Evolutionary conservation across 441 rosid genomes (phyloP).

Genomic region (Omphalea diandra): DNA sequence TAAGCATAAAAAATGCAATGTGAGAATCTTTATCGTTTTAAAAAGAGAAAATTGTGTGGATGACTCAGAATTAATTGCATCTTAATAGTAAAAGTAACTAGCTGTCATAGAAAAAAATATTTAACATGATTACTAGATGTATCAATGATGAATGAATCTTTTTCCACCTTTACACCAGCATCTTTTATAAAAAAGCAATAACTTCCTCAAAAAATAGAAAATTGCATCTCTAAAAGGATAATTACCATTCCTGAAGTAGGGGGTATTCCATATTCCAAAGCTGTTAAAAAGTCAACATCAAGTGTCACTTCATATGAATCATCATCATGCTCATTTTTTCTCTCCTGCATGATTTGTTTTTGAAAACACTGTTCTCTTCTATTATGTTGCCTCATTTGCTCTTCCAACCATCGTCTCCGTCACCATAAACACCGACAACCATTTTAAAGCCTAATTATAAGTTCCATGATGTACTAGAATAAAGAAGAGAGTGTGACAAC

Average conservation of each 20-base stretch:
- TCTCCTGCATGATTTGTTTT: slow-evolving; percentile 32
- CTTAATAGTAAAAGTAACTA: not conserved
- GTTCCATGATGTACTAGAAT: not conserved
- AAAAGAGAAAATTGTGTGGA: not conserved
- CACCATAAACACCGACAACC: slow-evolving; percentile 24
- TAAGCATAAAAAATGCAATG: not conserved
- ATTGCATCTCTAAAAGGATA: not conserved
- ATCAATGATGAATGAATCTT: not conserved
- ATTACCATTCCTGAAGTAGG: slow-evolving; percentile 97
- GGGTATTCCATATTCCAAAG: slow-evolving; percentile 97
- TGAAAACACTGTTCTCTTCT: slow-evolving; percentile 53
- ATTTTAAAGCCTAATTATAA: not conserved
- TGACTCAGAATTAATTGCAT: not conserved
- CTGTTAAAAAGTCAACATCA: slow-evolving; percentile 90
- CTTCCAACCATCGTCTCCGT: slow-evolving; percentile 88
- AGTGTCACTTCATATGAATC: slow-evolving; percentile 84
- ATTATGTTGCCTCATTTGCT: slow-evolving; percentile 91
- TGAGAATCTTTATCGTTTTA: not conserved
- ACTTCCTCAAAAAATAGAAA: no score
- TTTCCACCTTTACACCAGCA: not conserved
- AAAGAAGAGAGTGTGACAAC: not conserved
- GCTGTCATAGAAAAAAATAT: not conserved
- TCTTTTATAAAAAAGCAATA: not conserved
- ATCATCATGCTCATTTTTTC: slow-evolving; percentile 47
- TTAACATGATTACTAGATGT: not conserved